Percentiles rank a stretch among this genome's conserved stretches.
These are phyloP conservation scores for Fistulina hepatica DNA, from an alignment of 1,284 basidiomycete species.

Conservation along the genomic window DNA sequence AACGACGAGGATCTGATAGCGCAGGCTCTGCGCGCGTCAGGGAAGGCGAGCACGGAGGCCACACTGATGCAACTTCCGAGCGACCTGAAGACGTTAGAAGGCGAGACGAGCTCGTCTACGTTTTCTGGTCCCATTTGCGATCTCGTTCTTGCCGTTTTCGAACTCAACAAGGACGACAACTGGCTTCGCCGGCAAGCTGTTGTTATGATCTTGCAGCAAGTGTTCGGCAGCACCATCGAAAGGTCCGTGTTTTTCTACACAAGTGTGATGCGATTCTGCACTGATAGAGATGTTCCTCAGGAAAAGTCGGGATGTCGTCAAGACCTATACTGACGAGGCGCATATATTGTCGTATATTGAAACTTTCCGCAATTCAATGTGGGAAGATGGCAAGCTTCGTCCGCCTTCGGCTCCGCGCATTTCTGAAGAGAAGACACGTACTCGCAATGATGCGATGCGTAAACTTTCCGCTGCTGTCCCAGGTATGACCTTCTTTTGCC, in stretches of 20 bases:
- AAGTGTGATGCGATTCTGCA: background rate
- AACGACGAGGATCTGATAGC: constrained; percentile 76
- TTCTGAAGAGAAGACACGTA: constrained; percentile 66
- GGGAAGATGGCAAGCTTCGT: constrained; percentile 74
- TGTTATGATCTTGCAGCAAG: constrained; percentile 91
- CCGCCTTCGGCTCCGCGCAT: constrained; percentile 55
- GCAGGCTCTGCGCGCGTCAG: constrained; percentile 62
- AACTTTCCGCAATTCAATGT: constrained; percentile 62
- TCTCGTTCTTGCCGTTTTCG: constrained; percentile 84
- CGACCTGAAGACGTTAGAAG: constrained; percentile 70
- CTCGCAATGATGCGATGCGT: constrained; percentile 76
- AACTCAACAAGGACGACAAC: constrained; percentile 90
- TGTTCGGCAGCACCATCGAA: constrained; percentile 92
- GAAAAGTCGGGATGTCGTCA: constrained; percentile 76
- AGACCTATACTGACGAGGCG: constrained; percentile 50
- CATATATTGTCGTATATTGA: constrained; percentile 59
- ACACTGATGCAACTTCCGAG: constrained; percentile 57
- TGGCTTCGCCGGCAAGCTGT: constrained; percentile 96
- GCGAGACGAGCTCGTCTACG: constrained; percentile 73
- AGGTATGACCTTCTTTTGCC: constrained; percentile 36
- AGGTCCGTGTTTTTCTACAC: constrained; percentile 37
- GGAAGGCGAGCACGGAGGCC: constrained; percentile 53
- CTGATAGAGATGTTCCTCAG: constrained; percentile 30
- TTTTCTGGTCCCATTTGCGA: constrained; percentile 95
- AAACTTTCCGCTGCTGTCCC: constrained; percentile 86